A percentile compares a stretch with the other conserved stretches of the same genome.
These are phyloP conservation scores for Diaporthe humulicola DNA, from an alignment of 2,329 filamentous ascomycete genomes.

Conservation along the genomic window DNA sequence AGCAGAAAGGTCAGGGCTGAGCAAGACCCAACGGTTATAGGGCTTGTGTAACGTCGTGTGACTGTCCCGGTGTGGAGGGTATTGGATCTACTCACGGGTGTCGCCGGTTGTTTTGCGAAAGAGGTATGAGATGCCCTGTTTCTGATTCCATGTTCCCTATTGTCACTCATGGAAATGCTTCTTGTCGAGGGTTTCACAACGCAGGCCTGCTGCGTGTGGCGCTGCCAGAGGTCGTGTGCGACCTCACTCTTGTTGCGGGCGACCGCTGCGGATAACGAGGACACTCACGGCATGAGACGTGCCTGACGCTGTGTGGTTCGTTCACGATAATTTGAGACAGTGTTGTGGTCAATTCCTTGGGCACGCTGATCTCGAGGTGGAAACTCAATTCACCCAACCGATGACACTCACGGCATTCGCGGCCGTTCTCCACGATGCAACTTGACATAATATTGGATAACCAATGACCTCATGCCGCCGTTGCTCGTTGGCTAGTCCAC, in stretches of 20 bases:
- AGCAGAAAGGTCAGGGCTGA: slow-evolving; percentile 3
- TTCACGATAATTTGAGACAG: not conserved
- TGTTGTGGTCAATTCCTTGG: not conserved
- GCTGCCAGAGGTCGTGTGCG: not conserved
- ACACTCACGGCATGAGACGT: no score
- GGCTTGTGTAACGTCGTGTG: no score
- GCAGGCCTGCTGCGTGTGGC: slow-evolving; percentile 14
- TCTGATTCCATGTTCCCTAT: not conserved
- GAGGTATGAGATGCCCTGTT: not conserved
- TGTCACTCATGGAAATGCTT: not conserved
- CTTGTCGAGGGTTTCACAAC: not conserved
- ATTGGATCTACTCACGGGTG: slow-evolving; percentile 23
- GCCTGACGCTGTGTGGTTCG: not conserved
- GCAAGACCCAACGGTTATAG: not conserved
- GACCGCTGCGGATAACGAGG: not conserved
- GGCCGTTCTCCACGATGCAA: slow-evolving; percentile 3
- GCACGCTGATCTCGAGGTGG: not conserved
- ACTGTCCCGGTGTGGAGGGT: no score
- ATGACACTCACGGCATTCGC: not conserved
- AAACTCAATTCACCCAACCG: not conserved
- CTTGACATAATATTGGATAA: slow-evolving; percentile 9
- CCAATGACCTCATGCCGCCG: slow-evolving; percentile 26
- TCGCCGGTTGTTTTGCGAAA: not conserved
- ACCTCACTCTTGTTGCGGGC: not conserved
- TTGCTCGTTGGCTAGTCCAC: not conserved